These are phyloP conservation scores for Calonectria pseudoturangicola DNA, from an alignment of 2,329 filamentous ascomycete genomes.

Conservation along the genomic window DNA sequence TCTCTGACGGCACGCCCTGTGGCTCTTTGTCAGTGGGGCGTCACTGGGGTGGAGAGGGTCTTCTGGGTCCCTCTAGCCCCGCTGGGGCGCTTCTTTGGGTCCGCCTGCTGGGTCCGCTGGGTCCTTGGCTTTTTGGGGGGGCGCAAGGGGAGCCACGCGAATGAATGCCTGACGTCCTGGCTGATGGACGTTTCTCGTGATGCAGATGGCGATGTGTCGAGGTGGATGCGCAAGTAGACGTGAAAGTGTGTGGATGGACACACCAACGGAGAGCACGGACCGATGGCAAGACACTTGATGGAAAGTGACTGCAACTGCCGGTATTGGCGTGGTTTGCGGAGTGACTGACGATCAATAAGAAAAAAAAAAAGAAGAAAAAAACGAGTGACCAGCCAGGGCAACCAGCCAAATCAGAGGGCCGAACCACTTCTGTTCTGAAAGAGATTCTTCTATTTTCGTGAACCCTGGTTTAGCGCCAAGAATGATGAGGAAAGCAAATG, in stretches of 20 bases:
- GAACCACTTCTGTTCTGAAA: conserved; percentile 16
- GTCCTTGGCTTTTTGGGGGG: conserved; percentile 35
- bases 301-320: conserved; percentile 15
- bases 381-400: conserved; percentile 26
- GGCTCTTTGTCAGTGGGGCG: conserved; percentile 44
- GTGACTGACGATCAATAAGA: conserved; percentile 4
- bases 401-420: conserved; percentile 21
- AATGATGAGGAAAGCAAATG: conserved; percentile 21
- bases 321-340: conserved; percentile 29
- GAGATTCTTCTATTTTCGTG: conserved; percentile 27
- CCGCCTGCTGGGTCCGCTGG: conserved; percentile 48
- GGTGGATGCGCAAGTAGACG: conserved; percentile 13
- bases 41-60: conserved; percentile 46
- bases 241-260: conserved; percentile 19
- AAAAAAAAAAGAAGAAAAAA: neutral
- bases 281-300: conserved; percentile 16
- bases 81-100: conserved; percentile 48
- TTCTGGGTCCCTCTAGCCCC: conserved; percentile 45
- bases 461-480: conserved; percentile 33
- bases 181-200: conserved; percentile 40
- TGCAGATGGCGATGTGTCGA: conserved; percentile 29
- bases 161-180: conserved; percentile 40
- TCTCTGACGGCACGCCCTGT: conserved; percentile 36
- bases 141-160: conserved; percentile 35
- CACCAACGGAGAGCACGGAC: conserved; percentile 23